Conservation (phyloP, 208 protist genomes). For the Jaenimonas drosophilae region DNA sequence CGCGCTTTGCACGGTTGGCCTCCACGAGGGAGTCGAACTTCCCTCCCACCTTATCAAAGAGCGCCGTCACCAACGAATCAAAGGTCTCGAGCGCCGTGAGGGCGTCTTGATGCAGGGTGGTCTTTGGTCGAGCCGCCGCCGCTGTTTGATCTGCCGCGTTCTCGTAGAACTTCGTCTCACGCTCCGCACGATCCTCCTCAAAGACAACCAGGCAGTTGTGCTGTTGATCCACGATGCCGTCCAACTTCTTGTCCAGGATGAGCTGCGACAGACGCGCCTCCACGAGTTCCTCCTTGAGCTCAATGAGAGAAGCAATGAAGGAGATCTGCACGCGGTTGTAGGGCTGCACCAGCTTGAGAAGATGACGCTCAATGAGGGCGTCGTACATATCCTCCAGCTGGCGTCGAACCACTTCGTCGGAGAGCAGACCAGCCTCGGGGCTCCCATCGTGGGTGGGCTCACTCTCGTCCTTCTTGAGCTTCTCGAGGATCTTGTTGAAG, state of each 20-base stretch:
- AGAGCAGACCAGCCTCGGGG: slow-evolving; percentile 37
- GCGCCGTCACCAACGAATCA: slow-evolving; percentile 73
- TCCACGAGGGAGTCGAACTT: slow-evolving; percentile 81
- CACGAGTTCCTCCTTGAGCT: slow-evolving; percentile 65
- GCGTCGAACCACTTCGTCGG: slow-evolving; percentile 84
- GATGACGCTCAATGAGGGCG: slow-evolving; percentile 93
- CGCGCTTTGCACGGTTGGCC: slow-evolving; percentile 63
- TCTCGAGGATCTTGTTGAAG: slow-evolving; percentile 82
- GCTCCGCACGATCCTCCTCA: slow-evolving; percentile 48
- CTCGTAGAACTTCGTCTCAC: slow-evolving; percentile 14
- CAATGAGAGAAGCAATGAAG: slow-evolving; percentile 90
- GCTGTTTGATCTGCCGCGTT: slow-evolving; percentile 26
- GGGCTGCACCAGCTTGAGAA: slow-evolving; percentile 94
- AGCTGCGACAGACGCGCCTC: slow-evolving; percentile 95
- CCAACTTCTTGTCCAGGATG: slow-evolving; percentile 97
- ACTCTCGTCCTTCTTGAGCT: slow-evolving; percentile 17
- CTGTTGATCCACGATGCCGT: slow-evolving; percentile 89
- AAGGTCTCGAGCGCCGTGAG: slow-evolving; percentile 55
- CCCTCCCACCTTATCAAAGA: slow-evolving; percentile 81
- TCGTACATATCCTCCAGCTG: slow-evolving; percentile 95
- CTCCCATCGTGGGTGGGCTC: background rate
- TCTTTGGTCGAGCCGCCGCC: slow-evolving; percentile 4
- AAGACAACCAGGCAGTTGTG: slow-evolving; percentile 90
- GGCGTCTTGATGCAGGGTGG: slow-evolving; percentile 70
- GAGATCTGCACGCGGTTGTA: slow-evolving; percentile 95